Evolutionary conservation across 2,329 filamentous ascomycete genomes (phyloP).

Genomic region (Claviceps maximensis): DNA sequence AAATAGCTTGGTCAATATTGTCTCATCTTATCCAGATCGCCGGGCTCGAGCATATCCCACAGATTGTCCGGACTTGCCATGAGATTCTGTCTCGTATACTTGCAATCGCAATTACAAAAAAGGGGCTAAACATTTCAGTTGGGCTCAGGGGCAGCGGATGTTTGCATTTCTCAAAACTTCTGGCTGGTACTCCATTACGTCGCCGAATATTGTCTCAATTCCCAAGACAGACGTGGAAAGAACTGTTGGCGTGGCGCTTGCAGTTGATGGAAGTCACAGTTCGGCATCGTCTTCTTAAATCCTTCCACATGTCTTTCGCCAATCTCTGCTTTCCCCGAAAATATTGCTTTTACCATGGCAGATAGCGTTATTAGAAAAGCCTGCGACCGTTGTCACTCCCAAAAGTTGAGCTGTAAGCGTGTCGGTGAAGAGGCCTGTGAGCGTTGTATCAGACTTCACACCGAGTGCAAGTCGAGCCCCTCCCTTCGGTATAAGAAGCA

Average conservation of each 20-base stretch:
- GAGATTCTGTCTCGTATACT: background rate
- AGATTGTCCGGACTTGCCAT: background rate
- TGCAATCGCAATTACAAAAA: background rate
- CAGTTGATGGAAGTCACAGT: conserved; percentile 7
- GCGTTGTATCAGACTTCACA: conserved; percentile 26
- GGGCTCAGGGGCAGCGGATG: conserved; percentile 3
- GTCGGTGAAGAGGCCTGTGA: conserved; percentile 27
- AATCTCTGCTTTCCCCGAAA: conserved; percentile 10
- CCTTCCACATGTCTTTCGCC: conserved; percentile 17
- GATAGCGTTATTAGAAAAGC: conserved; percentile 28
- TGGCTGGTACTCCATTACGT: conserved; percentile 7
- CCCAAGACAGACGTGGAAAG: background rate
- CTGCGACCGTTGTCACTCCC: conserved; percentile 33
- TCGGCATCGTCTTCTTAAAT: conserved; percentile 16
- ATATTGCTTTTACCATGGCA: conserved; percentile 21
- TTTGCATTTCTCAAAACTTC: conserved; percentile 6
- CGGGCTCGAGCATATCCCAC: conserved; percentile 1
- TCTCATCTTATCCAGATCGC: conserved; percentile 4
- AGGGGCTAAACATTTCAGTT: background rate
- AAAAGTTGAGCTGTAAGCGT: conserved; percentile 34
- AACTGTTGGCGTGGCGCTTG: conserved; percentile 5
- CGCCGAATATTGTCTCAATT: conserved; percentile 3
- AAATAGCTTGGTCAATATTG: background rate
- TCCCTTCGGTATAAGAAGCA: conserved; percentile 26
- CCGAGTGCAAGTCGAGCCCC: conserved; percentile 31